Evolutionary conservation across 2,329 filamentous ascomycete genomes (phyloP), one percentile per base, ranked within the genome.

Genomic region (Colletotrichum sp.): DNA sequence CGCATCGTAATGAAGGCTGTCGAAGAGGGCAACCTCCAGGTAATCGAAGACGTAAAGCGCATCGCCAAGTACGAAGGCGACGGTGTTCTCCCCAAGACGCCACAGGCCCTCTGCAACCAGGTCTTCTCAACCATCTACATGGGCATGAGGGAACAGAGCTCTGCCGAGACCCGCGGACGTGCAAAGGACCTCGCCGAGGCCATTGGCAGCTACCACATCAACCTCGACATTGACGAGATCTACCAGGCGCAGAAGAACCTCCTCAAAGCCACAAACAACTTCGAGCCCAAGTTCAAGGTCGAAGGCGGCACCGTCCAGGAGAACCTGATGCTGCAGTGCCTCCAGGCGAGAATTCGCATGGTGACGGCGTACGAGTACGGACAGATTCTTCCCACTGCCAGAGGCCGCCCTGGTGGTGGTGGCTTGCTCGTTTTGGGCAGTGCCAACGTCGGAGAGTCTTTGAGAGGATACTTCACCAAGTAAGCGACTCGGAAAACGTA

Each of bases 141-240:
- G 92, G 94, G 94, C 13, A 96, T 92, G 80, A 85, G 88, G 78
- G 91, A 93, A 77, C 93, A 93, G 57, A 92, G 90, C 66, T 92
- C 90, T 28, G 85, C 86, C 57, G 93, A 95, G 78, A 96, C 94
- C 0, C 87, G 94, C 12, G 87, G 89, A 63, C 88, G 95, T 32
- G 93, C 95, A 2, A 90, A 90, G 80, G 87, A 90, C 1, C 88
- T 96, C 1, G 83, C 89, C 6, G 80, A 86, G 6, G 88, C 86
- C 6, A 95, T 96, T 68, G 95, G 94, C 5, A 88, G 90, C 18
- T 93, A 95, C 80, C 95, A 97, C 81, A 88, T 91, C 6, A 90
- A 96, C 80, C 86, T 95, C 60, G 91, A 95, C 80, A 95, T 96
- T 72, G 95, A 96, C 81, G 88, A 89, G 3, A 89, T 93, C 10